Conservation (phyloP, 2,329 filamentous ascomycete species). For the Alternaria panax region DNA sequence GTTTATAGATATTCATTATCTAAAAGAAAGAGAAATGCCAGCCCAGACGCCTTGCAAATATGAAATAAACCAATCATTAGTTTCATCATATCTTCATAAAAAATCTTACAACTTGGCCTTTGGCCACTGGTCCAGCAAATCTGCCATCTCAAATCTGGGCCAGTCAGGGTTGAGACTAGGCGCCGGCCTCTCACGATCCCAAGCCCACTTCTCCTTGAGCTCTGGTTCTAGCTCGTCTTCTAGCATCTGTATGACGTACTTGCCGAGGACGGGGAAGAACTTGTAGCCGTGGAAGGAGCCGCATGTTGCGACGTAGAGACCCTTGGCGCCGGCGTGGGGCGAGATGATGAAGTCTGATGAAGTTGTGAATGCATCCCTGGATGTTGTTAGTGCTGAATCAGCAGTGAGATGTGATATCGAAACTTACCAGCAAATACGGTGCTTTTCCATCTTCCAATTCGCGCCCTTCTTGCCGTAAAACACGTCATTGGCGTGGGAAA, state of each 20-base stretch:
- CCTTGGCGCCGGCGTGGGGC: constrained; percentile 55
- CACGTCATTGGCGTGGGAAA: constrained; percentile 62
- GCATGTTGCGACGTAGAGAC: constrained; percentile 65
- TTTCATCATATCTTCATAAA: neutral
- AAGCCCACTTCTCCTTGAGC: constrained; percentile 69
- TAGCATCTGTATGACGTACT: constrained; percentile 61
- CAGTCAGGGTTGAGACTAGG: constrained; percentile 60
- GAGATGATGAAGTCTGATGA: constrained; percentile 65
- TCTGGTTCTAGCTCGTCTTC: constrained; percentile 50
- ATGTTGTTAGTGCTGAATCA: constrained; percentile 5
- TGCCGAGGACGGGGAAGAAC: constrained; percentile 65
- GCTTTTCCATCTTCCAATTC: constrained; percentile 66
- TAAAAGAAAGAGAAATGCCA: neutral
- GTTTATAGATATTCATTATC: neutral
- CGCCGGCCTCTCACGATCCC: constrained; percentile 66
- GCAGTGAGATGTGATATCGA: neutral
- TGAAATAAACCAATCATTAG: constrained; percentile 8
- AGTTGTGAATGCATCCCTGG: constrained; percentile 69
- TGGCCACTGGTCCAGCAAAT: constrained; percentile 53
- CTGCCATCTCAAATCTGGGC: constrained; percentile 65
- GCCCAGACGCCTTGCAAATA: constrained; percentile 15
- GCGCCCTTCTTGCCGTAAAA: constrained; percentile 67
- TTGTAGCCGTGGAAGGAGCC: constrained; percentile 70
- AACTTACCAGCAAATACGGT: constrained; percentile 70
- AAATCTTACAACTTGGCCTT: constrained; percentile 38